Conservation (phyloP, 805 yeast species). For the Debaryomyces castellii region DNA sequence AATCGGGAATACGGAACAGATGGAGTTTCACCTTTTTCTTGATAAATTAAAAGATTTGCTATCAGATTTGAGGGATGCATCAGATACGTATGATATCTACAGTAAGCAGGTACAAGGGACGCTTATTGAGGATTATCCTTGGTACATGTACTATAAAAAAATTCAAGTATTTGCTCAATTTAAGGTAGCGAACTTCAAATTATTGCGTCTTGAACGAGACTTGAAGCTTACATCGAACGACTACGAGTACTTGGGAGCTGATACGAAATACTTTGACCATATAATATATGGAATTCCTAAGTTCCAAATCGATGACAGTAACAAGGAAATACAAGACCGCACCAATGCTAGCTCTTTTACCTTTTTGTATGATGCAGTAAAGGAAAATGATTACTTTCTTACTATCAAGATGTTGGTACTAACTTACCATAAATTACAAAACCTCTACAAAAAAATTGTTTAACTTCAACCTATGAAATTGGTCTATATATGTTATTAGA, state of each 20-base stretch:
- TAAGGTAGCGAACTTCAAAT: slow-evolving; percentile 51
- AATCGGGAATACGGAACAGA: slow-evolving; percentile 2
- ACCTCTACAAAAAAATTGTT: slow-evolving; percentile 14
- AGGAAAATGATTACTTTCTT: slow-evolving; percentile 20
- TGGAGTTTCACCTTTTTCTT: slow-evolving; percentile 13
- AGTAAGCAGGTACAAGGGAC: slow-evolving; percentile 47
- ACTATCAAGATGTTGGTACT: slow-evolving; percentile 23
- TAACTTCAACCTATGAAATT: not conserved
- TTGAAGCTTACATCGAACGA: slow-evolving; percentile 20
- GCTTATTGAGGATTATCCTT: slow-evolving; percentile 68
- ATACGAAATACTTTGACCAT: slow-evolving; percentile 15
- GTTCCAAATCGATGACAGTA: slow-evolving; percentile 9
- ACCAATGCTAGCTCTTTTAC: slow-evolving; percentile 17
- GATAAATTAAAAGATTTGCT: slow-evolving; percentile 12
- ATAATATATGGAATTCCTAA: slow-evolving; percentile 20
- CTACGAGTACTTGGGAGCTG: slow-evolving; percentile 11
- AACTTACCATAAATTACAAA: slow-evolving; percentile 22
- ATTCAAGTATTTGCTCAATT: slow-evolving; percentile 56
- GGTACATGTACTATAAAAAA: slow-evolving; percentile 67
- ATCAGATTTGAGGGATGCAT: slow-evolving; percentile 14
- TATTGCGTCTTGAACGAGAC: slow-evolving; percentile 39
- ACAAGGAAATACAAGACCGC: slow-evolving; percentile 1
- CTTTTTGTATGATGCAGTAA: slow-evolving; percentile 17
- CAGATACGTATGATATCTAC: slow-evolving; percentile 49
- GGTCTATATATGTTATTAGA: too few relatives aligned